Percentiles rank a stretch among this genome's conserved stretches.
Evolutionary conservation across 768 basidiomycete genomes (phyloP).

Genomic region (Trametes elegans): DNA sequence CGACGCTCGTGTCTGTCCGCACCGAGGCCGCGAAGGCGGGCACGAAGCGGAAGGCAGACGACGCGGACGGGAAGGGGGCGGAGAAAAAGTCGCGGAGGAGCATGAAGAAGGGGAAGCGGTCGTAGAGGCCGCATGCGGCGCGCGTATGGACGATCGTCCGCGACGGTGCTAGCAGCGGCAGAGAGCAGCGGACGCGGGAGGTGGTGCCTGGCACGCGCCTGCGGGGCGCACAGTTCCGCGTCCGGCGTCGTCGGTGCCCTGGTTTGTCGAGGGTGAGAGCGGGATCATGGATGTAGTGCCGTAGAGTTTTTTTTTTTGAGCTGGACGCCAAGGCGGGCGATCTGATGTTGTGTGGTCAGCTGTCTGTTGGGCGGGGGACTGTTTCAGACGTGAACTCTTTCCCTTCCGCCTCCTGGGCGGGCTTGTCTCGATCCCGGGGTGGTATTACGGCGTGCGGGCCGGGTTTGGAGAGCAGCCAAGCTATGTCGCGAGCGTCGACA

Average conservation of each 20-base stretch:
- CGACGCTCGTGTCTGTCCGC: constrained; percentile 80
- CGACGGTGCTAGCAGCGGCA: too few relatives aligned
- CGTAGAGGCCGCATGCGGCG: not conserved
- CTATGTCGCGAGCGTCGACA: too few relatives aligned
- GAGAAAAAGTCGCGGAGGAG: constrained; percentile 46
- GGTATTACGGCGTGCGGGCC: not conserved
- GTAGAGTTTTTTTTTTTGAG: too few relatives aligned
- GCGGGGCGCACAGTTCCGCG: too few relatives aligned
- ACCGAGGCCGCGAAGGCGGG: constrained; percentile 34
- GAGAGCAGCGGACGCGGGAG: too few relatives aligned
- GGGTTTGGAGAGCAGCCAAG: not conserved
- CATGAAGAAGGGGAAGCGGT: constrained; percentile 42
- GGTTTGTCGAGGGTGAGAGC: too few relatives aligned
- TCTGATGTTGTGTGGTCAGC: not conserved
- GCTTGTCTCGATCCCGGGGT: not conserved
- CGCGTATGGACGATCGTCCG: not conserved
- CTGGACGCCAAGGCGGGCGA: not conserved
- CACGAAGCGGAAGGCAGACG: constrained; percentile 60
- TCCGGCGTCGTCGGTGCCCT: too few relatives aligned
- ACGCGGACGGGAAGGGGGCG: constrained; percentile 33
- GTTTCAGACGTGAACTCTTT: too few relatives aligned
- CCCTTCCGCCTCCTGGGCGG: not conserved
- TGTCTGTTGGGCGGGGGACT: too few relatives aligned
- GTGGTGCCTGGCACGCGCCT: too few relatives aligned
- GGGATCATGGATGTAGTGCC: too few relatives aligned